Evolutionary conservation across 805 yeast species (phyloP).

Genomic region (Suhomyces sp.): DNA sequence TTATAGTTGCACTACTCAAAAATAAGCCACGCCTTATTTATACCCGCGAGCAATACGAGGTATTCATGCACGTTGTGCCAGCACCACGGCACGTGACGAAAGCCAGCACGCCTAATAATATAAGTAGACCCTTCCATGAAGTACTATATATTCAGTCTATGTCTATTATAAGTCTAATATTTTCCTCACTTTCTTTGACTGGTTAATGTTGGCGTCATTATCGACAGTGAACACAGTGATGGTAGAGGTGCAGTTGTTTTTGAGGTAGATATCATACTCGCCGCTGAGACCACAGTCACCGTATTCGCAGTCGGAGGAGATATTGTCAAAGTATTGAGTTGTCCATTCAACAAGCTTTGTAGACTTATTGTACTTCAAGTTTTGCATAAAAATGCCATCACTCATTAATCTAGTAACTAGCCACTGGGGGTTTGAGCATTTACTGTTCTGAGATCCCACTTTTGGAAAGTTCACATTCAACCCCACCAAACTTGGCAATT

Average conservation of each 20-base stretch:
- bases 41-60: not conserved
- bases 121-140: too few species aligned
- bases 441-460: conserved; percentile 22
- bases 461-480: conserved; percentile 26
- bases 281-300: conserved; percentile 11
- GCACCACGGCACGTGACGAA: not conserved
- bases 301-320: conserved; percentile 6
- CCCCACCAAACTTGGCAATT: conserved; percentile 21
- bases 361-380: conserved; percentile 6
- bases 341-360: conserved; percentile 6
- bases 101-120: not conserved
- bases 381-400: conserved; percentile 9
- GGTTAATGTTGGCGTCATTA: conserved; percentile 33
- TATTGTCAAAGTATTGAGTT: conserved; percentile 14
- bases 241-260: conserved; percentile 37
- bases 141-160: not conserved
- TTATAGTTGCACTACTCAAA: not conserved
- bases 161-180: not conserved
- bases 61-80: not conserved
- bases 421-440: conserved; percentile 13
- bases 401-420: conserved; percentile 11
- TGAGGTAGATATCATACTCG: conserved; percentile 13
- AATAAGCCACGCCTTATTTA: not conserved
- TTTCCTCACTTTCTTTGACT: conserved; percentile 14
- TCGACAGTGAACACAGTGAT: conserved; percentile 50